Base-by-base conservation (phyloP, 2,329 filamentous ascomycete genomes). In the Diaporthe citri region DNA sequence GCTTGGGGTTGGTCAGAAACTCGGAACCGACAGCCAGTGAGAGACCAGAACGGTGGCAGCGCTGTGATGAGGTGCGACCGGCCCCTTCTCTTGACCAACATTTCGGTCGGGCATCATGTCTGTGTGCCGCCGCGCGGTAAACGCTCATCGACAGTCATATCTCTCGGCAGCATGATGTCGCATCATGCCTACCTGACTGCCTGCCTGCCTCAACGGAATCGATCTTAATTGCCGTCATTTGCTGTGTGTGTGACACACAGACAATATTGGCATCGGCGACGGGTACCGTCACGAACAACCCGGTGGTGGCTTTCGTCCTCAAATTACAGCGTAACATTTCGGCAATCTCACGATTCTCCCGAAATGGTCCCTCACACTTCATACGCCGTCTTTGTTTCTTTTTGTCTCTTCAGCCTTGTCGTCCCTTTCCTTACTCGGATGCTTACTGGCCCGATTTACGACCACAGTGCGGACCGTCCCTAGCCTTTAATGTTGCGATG, bases 291-390 rank as follows among this genome's bases (percentile, higher is more conserved):
- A 52, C 66, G 43, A 39, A 34, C 60, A 59, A 17, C 41, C 28
- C 43, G 36, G 60, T 41, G 25, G 39, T 64, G 43, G 52, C 55
- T 59, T 52, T 31, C 28, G 46, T 34, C 48, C 71, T 46, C 74
- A 71, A 76, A 72, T 76, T 74, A 66, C 75, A 74, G 72, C 72
- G 72, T 76, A 48, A 52, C 75, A 67, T 67, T 39, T 51, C 60
- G 60, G 60, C 20, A 48, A 76, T 72, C 55, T 72, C 34, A 43
- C 52, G 48, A 56, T 52, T 46, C 43, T 31, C 25, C 72, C 67
- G 51, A 43, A 43, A 62, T 55, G 46, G 52, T 74, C 39, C 67
- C 31, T 57, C 43, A 69, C 60, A 48, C 41, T 20, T 48, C 62
- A 25, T 13, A 34, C 22, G 62, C 43, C 25, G 43, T 66, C 28